Conservation (phyloP, 768 basidiomycete species). For the Lenzites betulinus region DNA sequence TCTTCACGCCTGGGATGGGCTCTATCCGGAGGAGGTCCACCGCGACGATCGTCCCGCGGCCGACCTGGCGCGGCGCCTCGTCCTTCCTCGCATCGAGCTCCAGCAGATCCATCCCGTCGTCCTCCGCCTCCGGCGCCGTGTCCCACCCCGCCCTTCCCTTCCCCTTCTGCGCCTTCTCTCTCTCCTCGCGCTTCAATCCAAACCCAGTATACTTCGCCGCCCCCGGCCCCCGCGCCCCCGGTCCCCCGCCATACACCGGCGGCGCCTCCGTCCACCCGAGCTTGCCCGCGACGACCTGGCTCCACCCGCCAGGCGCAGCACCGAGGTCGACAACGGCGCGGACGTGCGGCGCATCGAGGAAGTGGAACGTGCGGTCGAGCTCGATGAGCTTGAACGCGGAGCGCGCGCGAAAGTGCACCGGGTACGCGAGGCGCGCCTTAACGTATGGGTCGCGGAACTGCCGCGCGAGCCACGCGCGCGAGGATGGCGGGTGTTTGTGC, state of each 20-base stretch:
- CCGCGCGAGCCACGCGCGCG: conserved; percentile 65
- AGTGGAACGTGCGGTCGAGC: conserved; percentile 60
- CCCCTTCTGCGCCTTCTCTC: not conserved
- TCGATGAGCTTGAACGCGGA: conserved; percentile 93
- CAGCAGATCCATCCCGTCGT: not conserved
- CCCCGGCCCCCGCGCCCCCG: not conserved
- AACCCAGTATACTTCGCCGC: not conserved
- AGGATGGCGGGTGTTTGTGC: conserved; percentile 42
- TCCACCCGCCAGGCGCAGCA: conserved; percentile 94
- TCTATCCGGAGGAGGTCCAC: conserved; percentile 78
- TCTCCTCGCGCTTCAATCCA: not conserved
- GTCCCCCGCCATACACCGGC: not conserved
- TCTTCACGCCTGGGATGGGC: conserved; percentile 71
- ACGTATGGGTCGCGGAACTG: conserved; percentile 76
- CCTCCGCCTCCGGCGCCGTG: not conserved
- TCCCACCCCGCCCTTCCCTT: not conserved
- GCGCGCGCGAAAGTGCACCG: conserved; percentile 70
- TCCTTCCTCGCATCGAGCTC: conserved; percentile 9
- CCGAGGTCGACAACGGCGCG: conserved; percentile 82
- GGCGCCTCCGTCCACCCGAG: conserved; percentile 48
- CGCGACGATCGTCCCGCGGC: conserved; percentile 62
- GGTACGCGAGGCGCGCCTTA: conserved; percentile 48
- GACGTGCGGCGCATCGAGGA: conserved; percentile 55
- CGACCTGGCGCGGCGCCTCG: conserved; percentile 15
- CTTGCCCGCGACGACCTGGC: conserved; percentile 73